Base-by-base conservation (phyloP, 441 rosid species). In the Gossypium schwendimanii region DNA sequence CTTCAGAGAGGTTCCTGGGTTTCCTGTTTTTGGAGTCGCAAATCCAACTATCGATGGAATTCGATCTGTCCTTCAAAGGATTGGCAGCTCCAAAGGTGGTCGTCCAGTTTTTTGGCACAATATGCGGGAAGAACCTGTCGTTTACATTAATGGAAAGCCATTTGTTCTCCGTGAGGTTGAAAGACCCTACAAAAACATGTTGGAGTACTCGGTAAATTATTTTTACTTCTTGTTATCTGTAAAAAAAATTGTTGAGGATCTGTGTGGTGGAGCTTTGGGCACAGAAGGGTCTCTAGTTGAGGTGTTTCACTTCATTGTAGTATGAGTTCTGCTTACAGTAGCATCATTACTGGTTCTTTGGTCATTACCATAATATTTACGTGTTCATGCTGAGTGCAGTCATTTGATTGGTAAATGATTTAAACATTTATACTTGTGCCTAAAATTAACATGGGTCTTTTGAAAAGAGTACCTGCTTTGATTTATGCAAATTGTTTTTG, bases 101-200 rank as follows among this genome's bases (percentile, higher is more conserved):
- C 84, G 88, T 71, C 91, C 97, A 17, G 89, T 89, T 44, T 90
- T 96, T 67, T 96, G 99, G 99, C 99, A 96, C 78, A 96, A 96
- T 76, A 96, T 96, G 98, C 89, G 99, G 82, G 99, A 96, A 86
- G 99, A 96, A 81, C 97, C 99, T 70, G 99, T 96, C 75, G 89
- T 93, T 79, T 96, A 96, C 83, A 96, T 93, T 79, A 91, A 91
- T 69, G 96, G 99, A 75, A 93, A 91, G 79, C 99, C 99, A 31
- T 96, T 96, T 86, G 99, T 96, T 69, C 96, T 93, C 52, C 97
- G 99, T 44, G 99, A 91, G 82, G 97, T 92, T 77, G 99, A 96
- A 83, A 87, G 99, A 65, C 99, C 99, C 59, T 92, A 77, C 82
- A 96, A 96, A 77, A 96, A 96, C 85, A 93, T 96, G 99, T 90